Conservation (phyloP, 768 basidiomycete genomes). For the Leccinum obscurum region DNA sequence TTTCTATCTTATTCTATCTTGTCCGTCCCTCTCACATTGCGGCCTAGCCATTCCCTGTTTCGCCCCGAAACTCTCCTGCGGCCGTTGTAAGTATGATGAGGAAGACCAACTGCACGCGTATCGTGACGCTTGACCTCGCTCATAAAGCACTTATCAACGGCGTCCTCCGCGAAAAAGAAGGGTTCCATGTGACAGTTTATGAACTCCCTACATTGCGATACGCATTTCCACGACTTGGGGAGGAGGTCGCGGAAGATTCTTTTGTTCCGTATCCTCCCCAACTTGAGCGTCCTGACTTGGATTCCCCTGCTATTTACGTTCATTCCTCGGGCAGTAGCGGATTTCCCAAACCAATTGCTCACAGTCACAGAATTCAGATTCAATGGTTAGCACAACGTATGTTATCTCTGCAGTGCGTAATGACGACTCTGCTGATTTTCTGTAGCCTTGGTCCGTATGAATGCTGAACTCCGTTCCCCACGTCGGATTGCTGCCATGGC, state of each 20-base stretch:
- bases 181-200: slow-evolving; percentile 7
- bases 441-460: slow-evolving; percentile 5
- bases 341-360: slow-evolving; percentile 45
- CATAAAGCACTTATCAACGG: slow-evolving; percentile 20
- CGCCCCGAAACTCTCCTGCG: slow-evolving; percentile 42
- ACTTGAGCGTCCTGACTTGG: slow-evolving; percentile 21
- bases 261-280: slow-evolving; percentile 21
- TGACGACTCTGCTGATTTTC: background rate
- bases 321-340: slow-evolving; percentile 54
- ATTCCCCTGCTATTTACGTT: slow-evolving; percentile 42
- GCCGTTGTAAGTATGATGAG: slow-evolving; percentile 34
- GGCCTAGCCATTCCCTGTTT: slow-evolving; percentile 38
- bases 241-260: slow-evolving; percentile 23
- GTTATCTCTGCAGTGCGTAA: slow-evolving; percentile 2
- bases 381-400: slow-evolving; percentile 39
- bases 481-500: slow-evolving; percentile 24
- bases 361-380: slow-evolving; percentile 33
- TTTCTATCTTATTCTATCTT: background rate
- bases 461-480: slow-evolving; percentile 10
- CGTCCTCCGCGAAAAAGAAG: background rate
- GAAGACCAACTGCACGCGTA: slow-evolving; percentile 19
- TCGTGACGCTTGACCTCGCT: slow-evolving; percentile 21
- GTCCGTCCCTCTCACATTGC: slow-evolving; percentile 17
- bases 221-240: slow-evolving; percentile 44
- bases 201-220: slow-evolving; percentile 22